phyloP scores from a whole-genome alignment of 495 filamentous ascomycete genomes.

The Lasiosphaeriaceae sp. region DNA sequence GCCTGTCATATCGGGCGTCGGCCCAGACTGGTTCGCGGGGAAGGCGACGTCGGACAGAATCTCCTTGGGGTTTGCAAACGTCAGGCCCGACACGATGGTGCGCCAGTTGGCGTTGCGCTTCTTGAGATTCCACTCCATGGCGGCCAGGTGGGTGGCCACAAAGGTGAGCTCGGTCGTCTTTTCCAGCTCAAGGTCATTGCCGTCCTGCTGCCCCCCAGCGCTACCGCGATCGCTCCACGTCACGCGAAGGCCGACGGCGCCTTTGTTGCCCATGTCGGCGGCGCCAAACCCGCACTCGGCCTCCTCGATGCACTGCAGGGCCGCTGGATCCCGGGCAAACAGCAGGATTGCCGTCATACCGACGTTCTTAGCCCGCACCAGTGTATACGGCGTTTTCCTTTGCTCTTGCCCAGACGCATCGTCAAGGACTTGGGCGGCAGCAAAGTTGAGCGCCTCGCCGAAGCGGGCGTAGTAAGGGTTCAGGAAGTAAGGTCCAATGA shows the following conservation, averaged over 20 bases:
- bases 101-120: conserved; percentile 83
- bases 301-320: conserved; percentile 58
- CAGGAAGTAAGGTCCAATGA: conserved; percentile 83
- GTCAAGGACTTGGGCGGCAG: conserved; percentile 37
- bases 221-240: conserved; percentile 33
- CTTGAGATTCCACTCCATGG: conserved; percentile 69
- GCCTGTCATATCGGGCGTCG: conserved; percentile 20
- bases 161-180: conserved; percentile 67
- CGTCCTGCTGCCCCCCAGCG: background rate
- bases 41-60: conserved; percentile 21
- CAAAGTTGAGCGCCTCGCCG: conserved; percentile 62
- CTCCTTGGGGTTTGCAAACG: conserved; percentile 56
- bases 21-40: conserved; percentile 4
- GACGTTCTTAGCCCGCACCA: conserved; percentile 58
- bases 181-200: conserved; percentile 2
- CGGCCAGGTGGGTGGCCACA: conserved; percentile 82
- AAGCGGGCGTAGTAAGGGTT: conserved; percentile 69
- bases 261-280: conserved; percentile 90
- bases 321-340: conserved; percentile 58
- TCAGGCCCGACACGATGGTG: conserved; percentile 69
- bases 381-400: conserved; percentile 35
- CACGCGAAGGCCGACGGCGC: conserved; percentile 75
- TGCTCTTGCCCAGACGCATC: background rate
- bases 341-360: conserved; percentile 89
- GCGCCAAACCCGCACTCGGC: conserved; percentile 79